Evolutionary conservation across 331 rosid species (phyloP).

Genomic region (Malus hybrid): DNA sequence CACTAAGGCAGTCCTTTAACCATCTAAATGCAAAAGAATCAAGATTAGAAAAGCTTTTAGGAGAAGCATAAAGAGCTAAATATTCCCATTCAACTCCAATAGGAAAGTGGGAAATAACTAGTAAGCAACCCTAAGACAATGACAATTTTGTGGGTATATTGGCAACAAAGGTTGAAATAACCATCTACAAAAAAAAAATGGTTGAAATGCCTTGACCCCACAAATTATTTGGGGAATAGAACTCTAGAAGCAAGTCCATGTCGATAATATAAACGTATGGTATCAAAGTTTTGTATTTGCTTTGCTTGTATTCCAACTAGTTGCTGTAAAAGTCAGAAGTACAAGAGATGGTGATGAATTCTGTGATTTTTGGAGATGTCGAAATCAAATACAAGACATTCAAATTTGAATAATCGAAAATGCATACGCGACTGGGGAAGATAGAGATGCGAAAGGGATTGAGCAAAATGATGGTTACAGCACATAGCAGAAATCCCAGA

Average conservation of each 20-base stretch:
- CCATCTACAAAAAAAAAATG: too few species aligned
- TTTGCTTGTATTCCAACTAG: background rate
- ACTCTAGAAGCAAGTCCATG: too few species aligned
- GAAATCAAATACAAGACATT: background rate
- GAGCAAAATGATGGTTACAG: background rate
- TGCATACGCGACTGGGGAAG: background rate
- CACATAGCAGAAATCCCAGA: background rate
- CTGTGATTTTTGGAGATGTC: background rate
- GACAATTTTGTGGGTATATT: slow-evolving; percentile 34
- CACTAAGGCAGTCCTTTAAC: slow-evolving; percentile 21
- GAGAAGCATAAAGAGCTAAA: slow-evolving; percentile 47
- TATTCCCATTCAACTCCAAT: slow-evolving; percentile 49
- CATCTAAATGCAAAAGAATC: slow-evolving; percentile 41
- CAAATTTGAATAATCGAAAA: background rate
- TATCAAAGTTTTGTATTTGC: background rate
- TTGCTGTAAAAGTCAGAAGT: background rate
- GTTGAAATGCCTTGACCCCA: slow-evolving; percentile 12
- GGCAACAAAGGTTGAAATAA: slow-evolving; percentile 6
- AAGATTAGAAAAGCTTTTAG: slow-evolving; percentile 38
- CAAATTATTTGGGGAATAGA: background rate
- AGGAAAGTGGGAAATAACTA: slow-evolving; percentile 22
- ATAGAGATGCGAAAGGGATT: slow-evolving; percentile 6
- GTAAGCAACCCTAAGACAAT: slow-evolving; percentile 19
- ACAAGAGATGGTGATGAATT: background rate
- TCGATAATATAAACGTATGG: too few species aligned